Percentiles rank a stretch among this genome's conserved stretches.
These are phyloP conservation scores for Massarina eburnea DNA, from an alignment of 2,329 filamentous ascomycete species.

Conservation along the genomic window DNA sequence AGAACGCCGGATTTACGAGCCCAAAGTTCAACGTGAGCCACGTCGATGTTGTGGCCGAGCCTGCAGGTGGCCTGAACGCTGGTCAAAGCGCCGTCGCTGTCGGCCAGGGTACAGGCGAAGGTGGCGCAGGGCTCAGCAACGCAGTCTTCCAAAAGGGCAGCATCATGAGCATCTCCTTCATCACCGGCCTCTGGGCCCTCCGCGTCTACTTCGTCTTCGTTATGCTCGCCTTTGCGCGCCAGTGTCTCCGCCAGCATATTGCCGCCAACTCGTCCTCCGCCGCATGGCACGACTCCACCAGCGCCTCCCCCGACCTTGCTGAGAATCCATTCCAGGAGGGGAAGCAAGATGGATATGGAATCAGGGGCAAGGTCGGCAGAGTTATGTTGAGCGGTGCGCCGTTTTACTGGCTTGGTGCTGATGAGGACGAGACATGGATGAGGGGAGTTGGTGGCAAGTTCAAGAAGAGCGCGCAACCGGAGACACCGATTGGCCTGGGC, in stretches of 20 bases:
- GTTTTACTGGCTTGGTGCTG: conserved; percentile 78
- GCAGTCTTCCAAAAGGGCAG: conserved; percentile 66
- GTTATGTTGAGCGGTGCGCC: conserved; percentile 73
- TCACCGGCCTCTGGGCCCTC: conserved; percentile 71
- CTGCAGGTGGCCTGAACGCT: conserved; percentile 46
- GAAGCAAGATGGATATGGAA: conserved; percentile 75
- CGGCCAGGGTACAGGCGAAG: conserved; percentile 38
- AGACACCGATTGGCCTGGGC: conserved; percentile 48
- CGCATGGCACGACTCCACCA: conserved; percentile 43
- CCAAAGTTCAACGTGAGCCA: conserved; percentile 63
- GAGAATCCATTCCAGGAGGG: conserved; percentile 71
- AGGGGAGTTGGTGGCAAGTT: conserved; percentile 64
- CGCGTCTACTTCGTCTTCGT: conserved; percentile 83
- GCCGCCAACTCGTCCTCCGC: conserved; percentile 47
- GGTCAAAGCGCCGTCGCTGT: conserved; percentile 59
- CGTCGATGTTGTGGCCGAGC: conserved; percentile 57
- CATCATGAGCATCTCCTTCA: conserved; percentile 76
- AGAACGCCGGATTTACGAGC: conserved; percentile 66
- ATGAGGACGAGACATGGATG: conserved; percentile 68
- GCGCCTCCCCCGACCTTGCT: conserved; percentile 49
- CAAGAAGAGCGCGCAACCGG: conserved; percentile 48
- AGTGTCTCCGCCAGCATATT: conserved; percentile 71
- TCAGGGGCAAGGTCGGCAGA: conserved; percentile 77
- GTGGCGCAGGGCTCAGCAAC: conserved; percentile 57
- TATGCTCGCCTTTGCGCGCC: conserved; percentile 79